These are phyloP conservation scores for Magnusiomyces sp. DNA, from an alignment of 1,139 yeast species.

Conservation along the genomic window DNA sequence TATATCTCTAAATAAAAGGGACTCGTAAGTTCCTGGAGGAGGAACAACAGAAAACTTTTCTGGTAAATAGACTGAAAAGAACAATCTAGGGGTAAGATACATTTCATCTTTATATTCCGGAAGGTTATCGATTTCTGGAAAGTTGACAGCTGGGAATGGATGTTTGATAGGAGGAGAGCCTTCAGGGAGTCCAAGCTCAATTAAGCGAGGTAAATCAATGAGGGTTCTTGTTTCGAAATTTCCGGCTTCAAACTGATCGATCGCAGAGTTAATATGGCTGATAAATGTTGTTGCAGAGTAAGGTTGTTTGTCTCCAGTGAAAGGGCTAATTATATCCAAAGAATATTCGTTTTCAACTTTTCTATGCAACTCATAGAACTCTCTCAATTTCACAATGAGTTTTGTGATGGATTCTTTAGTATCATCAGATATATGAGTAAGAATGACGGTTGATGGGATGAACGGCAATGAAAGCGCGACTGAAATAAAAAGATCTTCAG, in stretches of 20 bases:
- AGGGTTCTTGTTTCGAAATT: slow-evolving; percentile 13
- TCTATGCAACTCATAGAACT: slow-evolving; percentile 14
- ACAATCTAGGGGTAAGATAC: slow-evolving; percentile 43
- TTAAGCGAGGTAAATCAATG: slow-evolving; percentile 9
- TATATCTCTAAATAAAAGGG: slow-evolving; percentile 65
- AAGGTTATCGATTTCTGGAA: slow-evolving; percentile 24
- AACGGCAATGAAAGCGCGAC: slow-evolving; percentile 65
- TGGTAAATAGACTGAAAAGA: slow-evolving; percentile 58
- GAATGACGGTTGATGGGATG: slow-evolving; percentile 16
- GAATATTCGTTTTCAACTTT: slow-evolving; percentile 3
- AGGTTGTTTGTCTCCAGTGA: slow-evolving; percentile 39
- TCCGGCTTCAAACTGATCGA: slow-evolving; percentile 18
- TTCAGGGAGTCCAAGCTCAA: slow-evolving; percentile 15
- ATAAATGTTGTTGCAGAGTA: slow-evolving; percentile 48
- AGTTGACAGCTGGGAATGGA: slow-evolving; percentile 35
- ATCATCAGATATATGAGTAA: slow-evolving; percentile 7
- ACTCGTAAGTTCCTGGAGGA: slow-evolving; percentile 46
- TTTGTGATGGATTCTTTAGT: slow-evolving; percentile 8
- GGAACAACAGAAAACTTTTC: slow-evolving; percentile 66
- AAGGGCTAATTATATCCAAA: slow-evolving; percentile 17
- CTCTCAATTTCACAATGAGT: slow-evolving; percentile 17
- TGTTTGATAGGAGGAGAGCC: slow-evolving; percentile 19
- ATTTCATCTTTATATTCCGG: slow-evolving; percentile 11
- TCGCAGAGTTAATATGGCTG: slow-evolving; percentile 46
- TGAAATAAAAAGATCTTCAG: slow-evolving; percentile 61